A percentile compares a stretch with the other conserved stretches of the same genome.
Conservation (phyloP, 352 stramenopile genomes). For the Blastocystis sp. region DNA sequence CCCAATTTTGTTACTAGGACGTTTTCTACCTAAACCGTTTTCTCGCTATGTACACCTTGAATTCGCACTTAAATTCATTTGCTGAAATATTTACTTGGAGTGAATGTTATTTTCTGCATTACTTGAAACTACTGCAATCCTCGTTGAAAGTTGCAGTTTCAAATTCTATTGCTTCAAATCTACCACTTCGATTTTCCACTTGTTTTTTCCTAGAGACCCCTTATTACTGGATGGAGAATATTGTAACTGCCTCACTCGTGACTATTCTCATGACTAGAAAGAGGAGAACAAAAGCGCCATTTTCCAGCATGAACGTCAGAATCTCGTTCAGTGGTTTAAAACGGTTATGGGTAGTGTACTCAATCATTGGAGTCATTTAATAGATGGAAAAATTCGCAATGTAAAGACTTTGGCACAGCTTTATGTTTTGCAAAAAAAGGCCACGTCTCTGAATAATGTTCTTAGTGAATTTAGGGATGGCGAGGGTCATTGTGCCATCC, state of each 20-base stretch:
- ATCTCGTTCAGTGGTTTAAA: slow-evolving; percentile 51
- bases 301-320: neutral
- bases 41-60: neutral
- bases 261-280: neutral
- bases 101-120: neutral
- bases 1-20: slow-evolving; percentile 10
- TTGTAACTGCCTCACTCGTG: neutral
- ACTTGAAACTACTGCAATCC: neutral
- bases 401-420: slow-evolving; percentile 33
- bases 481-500: slow-evolving; percentile 34
- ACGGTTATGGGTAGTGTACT: neutral
- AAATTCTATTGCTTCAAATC: neutral
- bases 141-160: neutral
- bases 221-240: neutral
- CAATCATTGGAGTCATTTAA: neutral
- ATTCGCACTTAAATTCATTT: too few relatives aligned
- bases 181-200: neutral
- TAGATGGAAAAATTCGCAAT: slow-evolving; percentile 53
- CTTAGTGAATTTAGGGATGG: slow-evolving; percentile 52
- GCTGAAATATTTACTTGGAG: too few relatives aligned
- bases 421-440: slow-evolving; percentile 41
- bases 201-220: neutral
- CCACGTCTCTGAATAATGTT: slow-evolving; percentile 1
- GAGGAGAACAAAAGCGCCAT: slow-evolving; percentile 54
- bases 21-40: neutral